Evolutionary conservation across 768 basidiomycete species (phyloP), one percentile per base, ranked within the genome.

Genomic region (Naganishia randhawae): DNA sequence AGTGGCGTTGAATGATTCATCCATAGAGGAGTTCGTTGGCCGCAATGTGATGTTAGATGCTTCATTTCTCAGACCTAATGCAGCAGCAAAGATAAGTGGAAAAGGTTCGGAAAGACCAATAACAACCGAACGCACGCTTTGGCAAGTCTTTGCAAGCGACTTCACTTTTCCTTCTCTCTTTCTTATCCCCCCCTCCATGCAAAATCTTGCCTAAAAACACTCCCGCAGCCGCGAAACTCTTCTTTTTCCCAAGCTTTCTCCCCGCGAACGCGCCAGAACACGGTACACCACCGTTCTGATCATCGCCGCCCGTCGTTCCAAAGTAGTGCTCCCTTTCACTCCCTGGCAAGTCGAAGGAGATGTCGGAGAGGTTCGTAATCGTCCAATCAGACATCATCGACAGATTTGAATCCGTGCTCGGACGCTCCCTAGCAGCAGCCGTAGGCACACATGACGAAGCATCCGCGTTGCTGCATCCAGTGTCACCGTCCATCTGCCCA

Each of bases 371-470:
- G 14, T 54, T 33, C 16, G 66, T 41, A 29, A 67, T 19, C 7
- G 66, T 67, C 66, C 66, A 67, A 42, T 67, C 66, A 14, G 66
- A 67, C 41, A 67, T 67, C 22, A 61, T 35, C 17, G 57, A 61
- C 8, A 29, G 41, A 4, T 61, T 39, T 5, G 57, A 61, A 41
- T 61, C 57, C 57, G 39, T 61, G 57, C 57, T 61, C 17, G 39
- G 37, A 1, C 57, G 57, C n/a, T 48, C 45, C 45, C 11, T 3
- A 17, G 7, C 7, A 7, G 4, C 42, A 13, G 19, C 14, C 45
- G 25, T 48, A 42, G 41, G 8, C 41, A 19, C 41, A 16, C 14
- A 13, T 16, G 19, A 13, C 45, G 45, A 48, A 13, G 41, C 14
- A 42, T 42, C 41, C 41, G 14, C 41, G 19, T 19, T 19, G 41